Conservation (phyloP, 768 basidiomycete species). For the Tulasnella sp. region DNA sequence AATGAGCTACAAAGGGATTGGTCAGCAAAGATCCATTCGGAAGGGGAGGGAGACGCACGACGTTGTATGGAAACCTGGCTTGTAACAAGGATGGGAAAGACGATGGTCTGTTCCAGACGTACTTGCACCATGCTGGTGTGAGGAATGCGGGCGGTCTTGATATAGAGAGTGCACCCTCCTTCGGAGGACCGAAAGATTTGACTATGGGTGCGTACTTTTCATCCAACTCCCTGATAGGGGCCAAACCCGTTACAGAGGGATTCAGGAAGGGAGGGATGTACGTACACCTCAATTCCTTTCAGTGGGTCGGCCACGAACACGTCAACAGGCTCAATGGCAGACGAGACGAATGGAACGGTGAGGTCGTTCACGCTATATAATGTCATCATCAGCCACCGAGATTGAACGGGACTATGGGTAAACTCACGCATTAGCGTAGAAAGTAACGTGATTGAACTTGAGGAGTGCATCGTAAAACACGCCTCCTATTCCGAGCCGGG, state of each 20-base stretch:
- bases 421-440: constrained; percentile 72
- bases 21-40: background rate
- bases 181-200: constrained; percentile 38
- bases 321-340: constrained; percentile 57
- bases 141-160: constrained; percentile 28
- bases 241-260: constrained; percentile 6
- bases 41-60: constrained; percentile 35
- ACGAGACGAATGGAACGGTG: constrained; percentile 74
- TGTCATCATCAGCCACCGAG: background rate
- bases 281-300: constrained; percentile 54
- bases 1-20: constrained; percentile 32
- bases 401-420: background rate
- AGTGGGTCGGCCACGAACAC: constrained; percentile 44
- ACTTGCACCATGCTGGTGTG: constrained; percentile 37
- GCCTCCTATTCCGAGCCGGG: constrained; percentile 34
- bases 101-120: constrained; percentile 28
- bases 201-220: constrained; percentile 47
- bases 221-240: constrained; percentile 37
- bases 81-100: constrained; percentile 48
- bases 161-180: constrained; percentile 32
- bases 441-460: constrained; percentile 51
- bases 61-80: constrained; percentile 52
- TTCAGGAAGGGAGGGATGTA: constrained; percentile 1
- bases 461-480: constrained; percentile 64
- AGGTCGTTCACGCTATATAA: constrained; percentile 32